Evolutionary conservation across 495 filamentous ascomycete genomes (phyloP).

Genomic region (Cryomyces minteri): DNA sequence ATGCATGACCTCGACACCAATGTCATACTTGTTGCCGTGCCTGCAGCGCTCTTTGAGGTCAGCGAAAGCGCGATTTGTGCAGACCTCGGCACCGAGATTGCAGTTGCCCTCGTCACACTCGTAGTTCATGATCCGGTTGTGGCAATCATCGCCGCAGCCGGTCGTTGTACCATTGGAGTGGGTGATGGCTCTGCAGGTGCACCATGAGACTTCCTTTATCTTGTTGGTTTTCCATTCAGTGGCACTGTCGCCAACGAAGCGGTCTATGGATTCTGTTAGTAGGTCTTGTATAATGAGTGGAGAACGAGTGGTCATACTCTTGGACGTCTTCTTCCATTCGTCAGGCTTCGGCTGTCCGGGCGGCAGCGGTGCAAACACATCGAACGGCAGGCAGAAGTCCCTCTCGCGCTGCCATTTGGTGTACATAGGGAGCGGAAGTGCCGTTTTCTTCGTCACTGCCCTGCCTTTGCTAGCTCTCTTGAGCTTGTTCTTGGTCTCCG

Average conservation of each 20-base stretch:
- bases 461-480: slow-evolving; percentile 29
- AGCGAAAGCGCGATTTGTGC: slow-evolving; percentile 76
- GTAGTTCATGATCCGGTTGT: slow-evolving; percentile 91
- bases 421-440: slow-evolving; percentile 53
- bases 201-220: slow-evolving; percentile 54
- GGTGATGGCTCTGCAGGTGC: slow-evolving; percentile 54
- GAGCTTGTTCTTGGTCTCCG: slow-evolving; percentile 42
- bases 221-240: slow-evolving; percentile 68
- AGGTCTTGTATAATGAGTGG: not conserved
- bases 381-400: slow-evolving; percentile 77
- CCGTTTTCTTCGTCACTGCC: slow-evolving; percentile 20
- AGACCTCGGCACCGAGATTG: slow-evolving; percentile 45
- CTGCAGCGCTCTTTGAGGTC: slow-evolving; percentile 28
- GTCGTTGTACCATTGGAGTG: slow-evolving; percentile 3
- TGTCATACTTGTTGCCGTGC: slow-evolving; percentile 54
- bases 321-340: slow-evolving; percentile 77
- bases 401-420: slow-evolving; percentile 21
- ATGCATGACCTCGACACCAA: slow-evolving; percentile 88
- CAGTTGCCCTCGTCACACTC: slow-evolving; percentile 91
- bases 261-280: slow-evolving; percentile 34
- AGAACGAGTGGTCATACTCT: slow-evolving; percentile 38
- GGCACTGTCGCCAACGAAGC: slow-evolving; percentile 80
- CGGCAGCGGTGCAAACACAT: slow-evolving; percentile 72
- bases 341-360: slow-evolving; percentile 76
- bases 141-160: slow-evolving; percentile 76